phyloP scores from a whole-genome alignment of 176 grass and related monocot species.

The Alloteropsis semialata region DNA sequence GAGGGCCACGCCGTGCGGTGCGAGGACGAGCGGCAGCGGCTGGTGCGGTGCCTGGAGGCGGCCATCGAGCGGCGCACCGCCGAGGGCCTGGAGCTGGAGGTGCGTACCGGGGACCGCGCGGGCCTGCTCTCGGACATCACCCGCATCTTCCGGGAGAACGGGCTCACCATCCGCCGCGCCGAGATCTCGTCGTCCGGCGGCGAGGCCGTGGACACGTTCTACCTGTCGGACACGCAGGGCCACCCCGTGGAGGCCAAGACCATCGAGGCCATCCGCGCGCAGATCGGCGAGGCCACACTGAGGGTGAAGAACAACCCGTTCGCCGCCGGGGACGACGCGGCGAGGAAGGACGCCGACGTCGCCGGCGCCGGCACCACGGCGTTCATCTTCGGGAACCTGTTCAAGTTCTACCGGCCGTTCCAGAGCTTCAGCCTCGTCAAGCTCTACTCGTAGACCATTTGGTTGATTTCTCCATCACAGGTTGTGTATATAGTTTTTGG shows the following conservation, averaged over 20 bases:
- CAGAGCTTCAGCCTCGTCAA: constrained; percentile 60
- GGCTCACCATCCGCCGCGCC: constrained; percentile 71
- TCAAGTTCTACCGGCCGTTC: constrained; percentile 69
- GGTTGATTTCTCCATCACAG: not conserved
- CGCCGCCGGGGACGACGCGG: not conserved
- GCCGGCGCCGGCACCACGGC: constrained; percentile 35
- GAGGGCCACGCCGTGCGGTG: constrained; percentile 57
- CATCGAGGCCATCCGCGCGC: constrained; percentile 58
- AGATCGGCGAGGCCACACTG: constrained; percentile 59
- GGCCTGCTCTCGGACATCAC: constrained; percentile 82
- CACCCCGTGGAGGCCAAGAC: constrained; percentile 60
- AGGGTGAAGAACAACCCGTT: constrained; percentile 71
- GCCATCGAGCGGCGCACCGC: constrained; percentile 70
- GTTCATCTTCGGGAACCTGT: constrained; percentile 72
- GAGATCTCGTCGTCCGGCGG: constrained; percentile 62
- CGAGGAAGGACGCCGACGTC: not conserved
- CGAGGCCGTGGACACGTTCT: constrained; percentile 72
- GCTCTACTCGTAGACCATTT: constrained; percentile 41
- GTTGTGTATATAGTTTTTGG: not conserved
- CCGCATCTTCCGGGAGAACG: constrained; percentile 84
- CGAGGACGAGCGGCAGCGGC: constrained; percentile 51
- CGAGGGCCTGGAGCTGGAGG: constrained; percentile 75
- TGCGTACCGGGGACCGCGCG: constrained; percentile 46
- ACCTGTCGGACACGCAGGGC: constrained; percentile 65
- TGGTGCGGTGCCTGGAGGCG: constrained; percentile 71